Conservation (phyloP, 2,329 filamentous ascomycete genomes). For the Diaporthe batatas region DNA sequence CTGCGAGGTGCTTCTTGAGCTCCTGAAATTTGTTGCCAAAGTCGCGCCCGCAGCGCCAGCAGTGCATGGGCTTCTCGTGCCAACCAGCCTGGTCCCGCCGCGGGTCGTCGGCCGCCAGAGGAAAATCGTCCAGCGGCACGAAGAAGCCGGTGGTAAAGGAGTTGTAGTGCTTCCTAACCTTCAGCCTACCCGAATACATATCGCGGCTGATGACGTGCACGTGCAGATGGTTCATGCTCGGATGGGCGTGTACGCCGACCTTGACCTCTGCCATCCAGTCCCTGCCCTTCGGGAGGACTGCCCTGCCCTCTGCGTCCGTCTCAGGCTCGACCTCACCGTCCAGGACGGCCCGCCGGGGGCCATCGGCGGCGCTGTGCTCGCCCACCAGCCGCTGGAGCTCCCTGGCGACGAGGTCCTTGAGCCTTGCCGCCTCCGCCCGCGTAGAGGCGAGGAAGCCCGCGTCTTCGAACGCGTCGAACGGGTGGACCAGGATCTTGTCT, state of each 20-base stretch:
- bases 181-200: conserved; percentile 78
- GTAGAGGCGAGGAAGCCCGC: conserved; percentile 75
- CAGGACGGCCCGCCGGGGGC: conserved; percentile 75
- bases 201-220: conserved; percentile 89
- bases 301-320: conserved; percentile 67
- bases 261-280: conserved; percentile 84
- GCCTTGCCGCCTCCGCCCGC: conserved; percentile 69
- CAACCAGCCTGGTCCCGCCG: conserved; percentile 72
- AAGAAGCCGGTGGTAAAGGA: conserved; percentile 91
- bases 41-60: conserved; percentile 84
- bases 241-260: conserved; percentile 86
- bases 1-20: conserved; percentile 78
- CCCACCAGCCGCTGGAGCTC: conserved; percentile 82
- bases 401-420: conserved; percentile 75
- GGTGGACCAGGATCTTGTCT: conserved; percentile 73
- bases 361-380: conserved; percentile 72
- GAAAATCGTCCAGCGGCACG: conserved; percentile 82
- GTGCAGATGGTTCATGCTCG: conserved; percentile 93
- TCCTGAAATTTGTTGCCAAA: conserved; percentile 81
- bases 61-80: conserved; percentile 75
- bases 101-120: conserved; percentile 75
- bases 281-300: conserved; percentile 76
- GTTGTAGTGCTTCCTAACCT: conserved; percentile 90
- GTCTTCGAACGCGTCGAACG: conserved; percentile 83
- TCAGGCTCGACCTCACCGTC: conserved; percentile 71